phyloP scores from a whole-genome alignment of 2,329 filamentous ascomycete genomes.

The Teratosphaeria zuluensis region DNA sequence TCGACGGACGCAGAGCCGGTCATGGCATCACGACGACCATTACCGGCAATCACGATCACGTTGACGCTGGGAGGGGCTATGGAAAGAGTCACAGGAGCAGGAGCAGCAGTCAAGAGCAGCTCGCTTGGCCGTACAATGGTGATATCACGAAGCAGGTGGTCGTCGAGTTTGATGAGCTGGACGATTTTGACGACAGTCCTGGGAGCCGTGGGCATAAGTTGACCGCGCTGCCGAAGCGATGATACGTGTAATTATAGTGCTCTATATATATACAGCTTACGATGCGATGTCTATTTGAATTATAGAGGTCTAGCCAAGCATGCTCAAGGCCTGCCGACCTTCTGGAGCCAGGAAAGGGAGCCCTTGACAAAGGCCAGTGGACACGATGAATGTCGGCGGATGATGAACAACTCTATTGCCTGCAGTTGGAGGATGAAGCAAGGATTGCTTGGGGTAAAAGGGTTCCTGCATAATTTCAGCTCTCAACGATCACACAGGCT shows the following conservation, averaged over 20 bases:
- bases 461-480: no score
- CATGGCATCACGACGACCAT: conserved; percentile 4
- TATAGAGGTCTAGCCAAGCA: no score
- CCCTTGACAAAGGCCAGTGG: no score
- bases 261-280: no score
- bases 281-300: no score
- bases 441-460: no score
- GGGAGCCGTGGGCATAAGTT: background rate
- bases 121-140: conserved; percentile 4
- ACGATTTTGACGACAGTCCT: background rate
- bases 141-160: conserved; percentile 11
- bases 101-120: conserved; percentile 11
- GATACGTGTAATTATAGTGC: background rate
- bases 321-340: no score
- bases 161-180: conserved; percentile 7
- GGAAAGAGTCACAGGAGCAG: conserved; percentile 1
- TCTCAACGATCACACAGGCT: no score
- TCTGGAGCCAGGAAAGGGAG: no score
- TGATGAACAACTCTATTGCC: no score
- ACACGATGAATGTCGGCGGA: no score
- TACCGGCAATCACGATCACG: conserved; percentile 8
- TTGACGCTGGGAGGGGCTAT: background rate
- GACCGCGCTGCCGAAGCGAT: background rate
- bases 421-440: no score
- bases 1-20: background rate